Conservation (phyloP, 495 filamentous ascomycete species). For the Aspergillus homomorphus region DNA sequence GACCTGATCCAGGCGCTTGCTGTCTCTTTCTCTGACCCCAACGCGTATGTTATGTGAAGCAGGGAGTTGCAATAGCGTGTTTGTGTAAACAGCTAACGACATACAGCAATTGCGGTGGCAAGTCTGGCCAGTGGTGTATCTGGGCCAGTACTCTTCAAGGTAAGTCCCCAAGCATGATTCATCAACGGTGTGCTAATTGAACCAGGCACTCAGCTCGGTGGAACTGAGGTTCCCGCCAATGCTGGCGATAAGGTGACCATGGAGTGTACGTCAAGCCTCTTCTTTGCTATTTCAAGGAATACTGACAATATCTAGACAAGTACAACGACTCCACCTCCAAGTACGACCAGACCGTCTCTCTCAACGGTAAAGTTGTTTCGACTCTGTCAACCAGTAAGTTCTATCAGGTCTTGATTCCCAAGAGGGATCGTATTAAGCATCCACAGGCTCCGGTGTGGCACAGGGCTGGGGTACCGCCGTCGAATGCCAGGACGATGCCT, state of each 20-base stretch:
- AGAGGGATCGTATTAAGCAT: conserved; percentile 4
- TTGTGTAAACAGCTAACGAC: no score
- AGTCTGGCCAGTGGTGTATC: conserved; percentile 32
- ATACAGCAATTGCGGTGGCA: conserved; percentile 32
- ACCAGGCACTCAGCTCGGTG: conserved; percentile 19
- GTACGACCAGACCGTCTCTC: conserved; percentile 37
- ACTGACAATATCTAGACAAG: conserved; percentile 23
- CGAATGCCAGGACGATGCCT: conserved; percentile 34
- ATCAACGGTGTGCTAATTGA: background rate
- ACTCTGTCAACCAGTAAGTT: conserved; percentile 29
- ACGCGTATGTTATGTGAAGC: conserved; percentile 13
- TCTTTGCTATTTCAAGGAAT: background rate
- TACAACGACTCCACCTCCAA: conserved; percentile 34
- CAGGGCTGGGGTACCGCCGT: conserved; percentile 41
- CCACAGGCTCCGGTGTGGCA: conserved; percentile 25
- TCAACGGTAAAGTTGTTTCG: conserved; percentile 34
- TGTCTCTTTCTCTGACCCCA: conserved; percentile 30
- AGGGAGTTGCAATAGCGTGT: no score
- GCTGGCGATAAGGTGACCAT: conserved; percentile 24
- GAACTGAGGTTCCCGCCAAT: conserved; percentile 22
- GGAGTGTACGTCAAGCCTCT: conserved; percentile 19
- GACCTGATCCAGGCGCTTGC: conserved; percentile 38
- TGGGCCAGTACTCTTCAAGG: conserved; percentile 35
- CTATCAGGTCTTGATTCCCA: background rate
- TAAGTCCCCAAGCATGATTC: conserved; percentile 1